Percentiles rank a stretch among this genome's conserved stretches.
Evolutionary conservation across 176 grass and related monocot species (phyloP).

Genomic region (Saccharum officinarum): DNA sequence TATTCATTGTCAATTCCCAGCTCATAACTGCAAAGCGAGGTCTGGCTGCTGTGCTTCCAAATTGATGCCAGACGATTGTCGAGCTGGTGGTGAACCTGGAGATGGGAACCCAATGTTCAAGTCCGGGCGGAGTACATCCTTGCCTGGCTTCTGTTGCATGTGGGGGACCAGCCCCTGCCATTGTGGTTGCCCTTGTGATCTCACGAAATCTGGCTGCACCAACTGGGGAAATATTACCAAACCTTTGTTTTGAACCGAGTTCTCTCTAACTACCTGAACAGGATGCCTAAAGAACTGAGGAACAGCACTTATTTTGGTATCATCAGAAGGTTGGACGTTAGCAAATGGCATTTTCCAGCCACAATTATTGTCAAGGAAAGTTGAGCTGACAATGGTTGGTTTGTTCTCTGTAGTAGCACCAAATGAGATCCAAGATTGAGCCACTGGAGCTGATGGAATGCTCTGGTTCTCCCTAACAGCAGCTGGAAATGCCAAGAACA

Average conservation of each 20-base stretch:
- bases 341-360: constrained; percentile 69
- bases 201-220: constrained; percentile 64
- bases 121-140: constrained; percentile 80
- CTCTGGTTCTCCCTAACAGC: constrained; percentile 63
- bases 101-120: constrained; percentile 92
- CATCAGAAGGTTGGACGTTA: constrained; percentile 39
- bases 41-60: constrained; percentile 98
- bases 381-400: constrained; percentile 47
- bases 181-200: constrained; percentile 63
- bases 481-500: constrained; percentile 59
- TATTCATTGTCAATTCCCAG: constrained; percentile 10
- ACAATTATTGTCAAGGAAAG: constrained; percentile 50
- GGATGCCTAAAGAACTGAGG: constrained; percentile 69
- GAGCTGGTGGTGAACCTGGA: constrained; percentile 72
- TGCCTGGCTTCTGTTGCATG: constrained; percentile 69
- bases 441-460: constrained; percentile 45
- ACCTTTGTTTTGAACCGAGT: constrained; percentile 59
- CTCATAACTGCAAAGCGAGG: constrained; percentile 91
- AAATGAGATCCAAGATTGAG: constrained; percentile 89
- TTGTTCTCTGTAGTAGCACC: constrained; percentile 63
- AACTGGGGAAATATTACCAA: constrained; percentile 80
- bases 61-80: constrained; percentile 79
- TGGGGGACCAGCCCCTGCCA: constrained; percentile 77
- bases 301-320: constrained; percentile 38
- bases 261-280: constrained; percentile 54